These are phyloP conservation scores for Debaryomyces maramus DNA, from an alignment of 805 yeast species.

Conservation along the genomic window DNA sequence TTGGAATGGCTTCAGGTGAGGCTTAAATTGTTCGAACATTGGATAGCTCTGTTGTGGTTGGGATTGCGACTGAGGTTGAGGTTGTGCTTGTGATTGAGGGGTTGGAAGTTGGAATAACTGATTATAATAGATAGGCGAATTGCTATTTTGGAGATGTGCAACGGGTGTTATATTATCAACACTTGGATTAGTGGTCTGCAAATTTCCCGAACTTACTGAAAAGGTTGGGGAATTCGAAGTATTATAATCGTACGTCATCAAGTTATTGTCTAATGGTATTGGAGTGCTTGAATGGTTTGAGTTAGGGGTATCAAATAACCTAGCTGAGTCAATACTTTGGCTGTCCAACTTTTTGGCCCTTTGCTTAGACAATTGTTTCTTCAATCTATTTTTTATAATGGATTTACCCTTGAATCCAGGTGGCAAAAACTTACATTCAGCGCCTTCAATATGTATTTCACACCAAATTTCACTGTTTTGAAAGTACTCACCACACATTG, in stretches of 20 bases:
- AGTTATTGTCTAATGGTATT: conserved; percentile 1
- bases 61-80: conserved; percentile 3
- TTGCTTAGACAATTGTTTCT: conserved; percentile 32
- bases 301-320: conserved; percentile 12
- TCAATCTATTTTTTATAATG: conserved; percentile 42
- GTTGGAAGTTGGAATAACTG: conserved; percentile 4
- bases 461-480: conserved; percentile 53
- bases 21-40: conserved; percentile 10
- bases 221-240: conserved; percentile 11
- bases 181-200: conserved; percentile 4
- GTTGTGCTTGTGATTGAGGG: conserved; percentile 4
- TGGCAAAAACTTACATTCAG: conserved; percentile 47
- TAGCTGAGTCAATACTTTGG: conserved; percentile 4
- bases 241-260: conserved; percentile 5
- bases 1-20: not conserved
- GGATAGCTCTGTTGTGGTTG: conserved; percentile 3
- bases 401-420: conserved; percentile 45
- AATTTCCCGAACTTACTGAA: conserved; percentile 9
- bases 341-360: conserved; percentile 9
- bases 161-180: conserved; percentile 7
- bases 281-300: conserved; percentile 10
- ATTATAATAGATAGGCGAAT: conserved; percentile 7
- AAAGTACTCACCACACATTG: conserved; percentile 54
- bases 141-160: conserved; percentile 2
- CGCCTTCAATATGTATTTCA: conserved; percentile 49